Evolutionary conservation across 176 grass and related monocot species (phyloP).

Genomic region (Phragmites australis): DNA sequence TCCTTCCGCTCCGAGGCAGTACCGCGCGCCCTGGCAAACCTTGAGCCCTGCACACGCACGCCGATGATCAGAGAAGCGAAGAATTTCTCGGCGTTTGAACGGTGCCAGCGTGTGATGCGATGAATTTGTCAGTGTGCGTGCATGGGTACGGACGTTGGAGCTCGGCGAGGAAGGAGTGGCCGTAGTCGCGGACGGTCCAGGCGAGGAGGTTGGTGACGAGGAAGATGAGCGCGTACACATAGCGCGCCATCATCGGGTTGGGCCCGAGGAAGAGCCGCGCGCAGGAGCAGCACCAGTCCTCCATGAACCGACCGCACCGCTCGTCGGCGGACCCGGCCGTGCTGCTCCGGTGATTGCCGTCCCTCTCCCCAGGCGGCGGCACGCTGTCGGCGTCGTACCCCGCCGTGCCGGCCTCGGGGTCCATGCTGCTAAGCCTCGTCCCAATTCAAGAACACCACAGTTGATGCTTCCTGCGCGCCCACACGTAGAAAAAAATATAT

Average conservation of each 20-base stretch:
- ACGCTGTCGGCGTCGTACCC: background rate
- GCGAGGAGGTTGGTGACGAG: slow-evolving; percentile 80
- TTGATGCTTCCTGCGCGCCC: slow-evolving; percentile 11
- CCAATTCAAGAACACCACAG: background rate
- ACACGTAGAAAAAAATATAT: background rate
- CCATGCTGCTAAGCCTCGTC: slow-evolving; percentile 8
- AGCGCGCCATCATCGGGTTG: slow-evolving; percentile 80
- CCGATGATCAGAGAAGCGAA: background rate
- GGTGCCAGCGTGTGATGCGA: background rate
- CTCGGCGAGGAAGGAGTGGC: slow-evolving; percentile 61
- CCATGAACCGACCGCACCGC: slow-evolving; percentile 45
- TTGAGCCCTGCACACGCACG: slow-evolving; percentile 46
- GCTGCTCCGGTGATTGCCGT: background rate
- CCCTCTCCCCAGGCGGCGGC: background rate
- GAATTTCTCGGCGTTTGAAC: background rate
- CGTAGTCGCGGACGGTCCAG: slow-evolving; percentile 92
- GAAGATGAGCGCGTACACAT: slow-evolving; percentile 88
- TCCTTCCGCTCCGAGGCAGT: slow-evolving; percentile 86
- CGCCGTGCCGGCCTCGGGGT: slow-evolving; percentile 4
- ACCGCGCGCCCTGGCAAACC: slow-evolving; percentile 52
- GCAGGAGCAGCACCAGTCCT: slow-evolving; percentile 65
- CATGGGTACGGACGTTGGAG: slow-evolving; percentile 40
- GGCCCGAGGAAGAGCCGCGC: slow-evolving; percentile 47
- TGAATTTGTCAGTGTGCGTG: too few species aligned
- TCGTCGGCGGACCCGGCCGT: background rate